Conservation (phyloP, 2,329 filamentous ascomycete species). For the Colletotrichum sp. region DNA sequence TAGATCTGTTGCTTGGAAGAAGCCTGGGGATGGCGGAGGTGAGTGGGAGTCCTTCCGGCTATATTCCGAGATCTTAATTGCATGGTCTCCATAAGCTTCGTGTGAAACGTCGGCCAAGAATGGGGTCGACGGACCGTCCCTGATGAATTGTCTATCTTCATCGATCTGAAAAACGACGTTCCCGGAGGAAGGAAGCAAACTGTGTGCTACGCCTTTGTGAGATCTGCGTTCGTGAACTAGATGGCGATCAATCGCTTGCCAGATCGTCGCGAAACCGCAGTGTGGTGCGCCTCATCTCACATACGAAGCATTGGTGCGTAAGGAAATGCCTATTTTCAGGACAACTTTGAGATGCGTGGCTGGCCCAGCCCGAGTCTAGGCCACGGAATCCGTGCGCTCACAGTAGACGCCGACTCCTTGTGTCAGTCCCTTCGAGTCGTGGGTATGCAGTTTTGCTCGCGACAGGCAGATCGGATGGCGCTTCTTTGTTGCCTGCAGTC, state of each 20-base stretch:
- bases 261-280: neutral
- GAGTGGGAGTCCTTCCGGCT: neutral
- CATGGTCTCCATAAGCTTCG: neutral
- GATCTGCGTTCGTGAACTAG: neutral
- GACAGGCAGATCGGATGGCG: neutral
- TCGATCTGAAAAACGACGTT: neutral
- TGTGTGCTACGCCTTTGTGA: neutral
- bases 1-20: neutral
- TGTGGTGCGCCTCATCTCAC: neutral
- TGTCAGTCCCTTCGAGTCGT: neutral
- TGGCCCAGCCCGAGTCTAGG: neutral
- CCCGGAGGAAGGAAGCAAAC: neutral
- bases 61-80: neutral
- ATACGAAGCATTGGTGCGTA: neutral
- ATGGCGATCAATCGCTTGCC: neutral
- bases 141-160: neutral
- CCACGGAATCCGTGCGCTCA: neutral
- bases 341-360: neutral
- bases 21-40: neutral
- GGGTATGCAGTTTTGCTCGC: neutral
- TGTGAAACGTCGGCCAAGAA: neutral
- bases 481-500: neutral
- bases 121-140: neutral
- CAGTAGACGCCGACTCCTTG: neutral
- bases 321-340: neutral